These are phyloP conservation scores for Carnegiea gigantea DNA, from an alignment of 179 eudicot species.

Conservation along the genomic window DNA sequence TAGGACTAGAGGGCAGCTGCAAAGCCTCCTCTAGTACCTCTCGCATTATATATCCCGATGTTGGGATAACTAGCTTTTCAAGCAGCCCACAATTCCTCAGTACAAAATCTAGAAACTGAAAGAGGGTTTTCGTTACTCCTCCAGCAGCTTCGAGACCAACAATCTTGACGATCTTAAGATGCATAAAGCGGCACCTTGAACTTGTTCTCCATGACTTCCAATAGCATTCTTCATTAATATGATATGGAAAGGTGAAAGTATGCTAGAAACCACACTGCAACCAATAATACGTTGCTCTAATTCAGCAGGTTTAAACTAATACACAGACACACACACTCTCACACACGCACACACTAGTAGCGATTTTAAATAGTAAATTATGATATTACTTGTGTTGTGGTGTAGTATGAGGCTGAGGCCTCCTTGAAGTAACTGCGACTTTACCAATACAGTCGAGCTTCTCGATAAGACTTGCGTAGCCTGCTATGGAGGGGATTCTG, in stretches of 20 bases:
- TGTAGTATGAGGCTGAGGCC: too few relatives aligned
- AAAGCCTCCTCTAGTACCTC: slow-evolving; percentile 22
- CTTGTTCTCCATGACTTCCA: slow-evolving; percentile 32
- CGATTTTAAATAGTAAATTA: too few relatives aligned
- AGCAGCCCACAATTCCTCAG: slow-evolving; percentile 21
- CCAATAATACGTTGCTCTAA: neutral
- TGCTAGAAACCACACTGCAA: slow-evolving; percentile 17
- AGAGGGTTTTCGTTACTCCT: slow-evolving; percentile 15
- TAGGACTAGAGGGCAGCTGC: slow-evolving; percentile 19
- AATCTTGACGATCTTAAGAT: slow-evolving; percentile 31
- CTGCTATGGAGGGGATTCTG: too few relatives aligned
- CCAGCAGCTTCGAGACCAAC: slow-evolving; percentile 13
- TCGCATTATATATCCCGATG: slow-evolving; percentile 22
- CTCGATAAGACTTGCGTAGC: too few relatives aligned
- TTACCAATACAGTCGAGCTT: too few relatives aligned
- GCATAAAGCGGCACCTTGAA: slow-evolving; percentile 23
- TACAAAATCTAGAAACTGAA: slow-evolving; percentile 25
- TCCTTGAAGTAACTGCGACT: too few relatives aligned
- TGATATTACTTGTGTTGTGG: too few relatives aligned
- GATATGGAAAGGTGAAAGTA: neutral
- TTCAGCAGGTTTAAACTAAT: neutral
- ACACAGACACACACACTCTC: too few relatives aligned
- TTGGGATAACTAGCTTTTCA: slow-evolving; percentile 20
- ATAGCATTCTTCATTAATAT: slow-evolving; percentile 3
- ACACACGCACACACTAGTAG: too few relatives aligned